Evolutionary conservation across 2,329 filamentous ascomycete genomes (phyloP), one percentile per base, ranked within the genome.

Genomic region (Alternaria brassicicola): DNA sequence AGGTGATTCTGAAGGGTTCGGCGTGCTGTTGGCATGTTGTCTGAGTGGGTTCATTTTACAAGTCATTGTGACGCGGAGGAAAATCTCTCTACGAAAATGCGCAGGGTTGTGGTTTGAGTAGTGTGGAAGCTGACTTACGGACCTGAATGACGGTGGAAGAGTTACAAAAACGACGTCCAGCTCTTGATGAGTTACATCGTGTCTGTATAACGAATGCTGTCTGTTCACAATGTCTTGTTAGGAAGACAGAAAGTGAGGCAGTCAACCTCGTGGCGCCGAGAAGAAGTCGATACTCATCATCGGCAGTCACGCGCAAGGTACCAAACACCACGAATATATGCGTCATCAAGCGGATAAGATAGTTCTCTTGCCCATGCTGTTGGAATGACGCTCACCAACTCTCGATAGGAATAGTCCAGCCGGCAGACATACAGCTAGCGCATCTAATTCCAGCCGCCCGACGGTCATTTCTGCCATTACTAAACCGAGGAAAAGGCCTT

Each of bases 331-430:
- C 7, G 7, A 17, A 8, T 2, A 10, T 9, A 19, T 10, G 33
- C n/a, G 7, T 17, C 3, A 10, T 10, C 0, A 36, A 17, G 8
- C n/a, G 4, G 8, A 15, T 8, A 8, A 7, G 2, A 36, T 3
- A 7, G 15, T 5, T n/a, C 3, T 36, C 5, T 2, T 1, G 2
- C 4, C 1, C 4, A n/a, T 4, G 9, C 31, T 5, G 5, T 4
- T 10, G 7, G 1, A 17, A 17, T n/a, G 7, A 1, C 17, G 7
- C 3, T 10, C 4, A 0, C 4, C 5, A 17, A 2, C n/a, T 19
- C 4, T 5, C 35, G 5, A 4, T 21, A 3, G 17, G 4, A 19
- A 21, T 38, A 7, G 3, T n/a, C 7, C 13, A 2, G 0, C 17
- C 0, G 6, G 7, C 3, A 39, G 5, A 39, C 12, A 39, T 8